Evolutionary conservation across 352 stramenopile genomes (phyloP), one percentile per base, ranked within the genome.

Genomic region (Aphanomyces invadans): DNA sequence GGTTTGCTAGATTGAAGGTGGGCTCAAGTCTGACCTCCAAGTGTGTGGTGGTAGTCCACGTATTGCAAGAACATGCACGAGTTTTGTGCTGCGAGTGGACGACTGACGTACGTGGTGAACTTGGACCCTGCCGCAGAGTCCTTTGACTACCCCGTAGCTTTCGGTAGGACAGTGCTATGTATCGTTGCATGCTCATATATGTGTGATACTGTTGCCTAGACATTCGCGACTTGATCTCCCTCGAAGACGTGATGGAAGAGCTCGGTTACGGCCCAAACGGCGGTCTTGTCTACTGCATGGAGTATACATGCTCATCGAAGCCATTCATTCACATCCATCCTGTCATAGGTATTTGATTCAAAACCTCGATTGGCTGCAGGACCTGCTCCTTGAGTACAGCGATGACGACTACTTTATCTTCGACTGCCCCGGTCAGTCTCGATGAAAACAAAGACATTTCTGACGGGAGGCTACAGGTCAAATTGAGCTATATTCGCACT

Each of bases 281-380:
- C 15, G 96, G 91, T 0, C 80, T 99, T 15, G 81, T 99, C 15
- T 99, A 98, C 78, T 99, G 96, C 78, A 98, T 99, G 89, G 96
- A 99, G 90, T 99, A n/a, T n/a, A n/a, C n/a, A n/a, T n/a, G n/a
- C n/a, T n/a, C n/a, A n/a, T n/a, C n/a, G n/a, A n/a, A n/a, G n/a
- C n/a, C n/a, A n/a, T n/a, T n/a, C n/a, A n/a, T n/a, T n/a, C n/a
- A n/a, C n/a, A n/a, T n/a, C n/a, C n/a, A n/a, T n/a, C 29, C 49
- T 61, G 3, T 23, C 32, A 33, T 62, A 94, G 85, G 49, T 94
- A 95, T 70, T 74, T 95, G 9, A 78, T 92, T 11, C 78, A 99
- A 70, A 97, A 99, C 67, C 74, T 98, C 26, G 87, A 98, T 68
- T 98, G 97, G 88, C 82, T 99, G 23, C 81, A 97, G 68, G 89